These are phyloP conservation scores for Psilocybe azurescens DNA, from an alignment of 768 basidiomycete genomes.

Conservation along the genomic window DNA sequence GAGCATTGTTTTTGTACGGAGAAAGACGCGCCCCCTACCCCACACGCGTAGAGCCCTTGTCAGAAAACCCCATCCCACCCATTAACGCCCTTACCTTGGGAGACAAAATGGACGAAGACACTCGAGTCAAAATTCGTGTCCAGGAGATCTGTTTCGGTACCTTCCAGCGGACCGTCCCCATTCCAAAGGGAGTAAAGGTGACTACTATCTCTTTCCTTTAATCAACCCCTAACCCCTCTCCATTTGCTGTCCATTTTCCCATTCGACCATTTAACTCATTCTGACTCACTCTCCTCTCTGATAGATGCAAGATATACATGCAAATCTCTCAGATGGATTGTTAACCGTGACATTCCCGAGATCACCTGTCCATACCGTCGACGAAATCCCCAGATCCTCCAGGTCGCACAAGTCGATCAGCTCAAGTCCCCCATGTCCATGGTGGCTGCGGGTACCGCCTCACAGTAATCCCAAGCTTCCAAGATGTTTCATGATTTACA, in stretches of 20 bases:
- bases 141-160: slow-evolving; percentile 50
- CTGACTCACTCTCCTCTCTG: slow-evolving; percentile 27
- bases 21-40: slow-evolving; percentile 3
- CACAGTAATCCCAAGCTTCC: slow-evolving; percentile 7
- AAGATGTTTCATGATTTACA: neutral
- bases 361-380: slow-evolving; percentile 13
- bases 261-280: slow-evolving; percentile 8
- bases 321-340: slow-evolving; percentile 43
- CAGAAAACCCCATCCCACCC: slow-evolving; percentile 14
- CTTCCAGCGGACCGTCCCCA: slow-evolving; percentile 42
- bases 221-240: slow-evolving; percentile 11
- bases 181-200: slow-evolving; percentile 46
- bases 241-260: slow-evolving; percentile 7
- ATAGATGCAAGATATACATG: slow-evolving; percentile 42
- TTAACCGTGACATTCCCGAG: slow-evolving; percentile 50
- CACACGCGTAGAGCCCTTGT: neutral
- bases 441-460: slow-evolving; percentile 23
- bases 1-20: neutral
- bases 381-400: slow-evolving; percentile 9
- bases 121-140: slow-evolving; percentile 21
- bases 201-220: slow-evolving; percentile 1
- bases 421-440: slow-evolving; percentile 19
- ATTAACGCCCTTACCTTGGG: slow-evolving; percentile 19
- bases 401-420: neutral
- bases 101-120: slow-evolving; percentile 14